A percentile compares a stretch with the other conserved stretches of the same genome.
phyloP scores from a whole-genome alignment of 2,329 filamentous ascomycete genomes.

The Xylariaceae sp. region DNA sequence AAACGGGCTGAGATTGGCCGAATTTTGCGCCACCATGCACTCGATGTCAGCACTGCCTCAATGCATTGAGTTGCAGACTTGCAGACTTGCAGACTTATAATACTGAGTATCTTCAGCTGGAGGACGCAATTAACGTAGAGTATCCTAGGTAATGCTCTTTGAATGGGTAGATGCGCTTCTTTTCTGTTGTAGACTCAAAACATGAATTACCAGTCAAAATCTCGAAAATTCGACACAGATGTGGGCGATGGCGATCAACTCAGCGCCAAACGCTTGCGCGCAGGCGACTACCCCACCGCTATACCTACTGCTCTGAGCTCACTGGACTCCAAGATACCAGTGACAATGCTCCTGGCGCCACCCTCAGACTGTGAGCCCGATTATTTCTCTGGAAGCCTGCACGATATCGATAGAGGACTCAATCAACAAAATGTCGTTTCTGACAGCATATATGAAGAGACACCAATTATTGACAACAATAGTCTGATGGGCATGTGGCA shows the following conservation, averaged over 20 bases:
- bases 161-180: too few relatives aligned
- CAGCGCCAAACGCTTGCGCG: conserved; percentile 1
- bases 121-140: too few relatives aligned
- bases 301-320: not conserved
- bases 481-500: too few relatives aligned
- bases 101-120: too few relatives aligned
- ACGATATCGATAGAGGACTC: not conserved
- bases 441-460: not conserved
- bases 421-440: not conserved
- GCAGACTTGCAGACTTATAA: too few relatives aligned
- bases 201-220: not conserved
- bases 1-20: too few relatives aligned
- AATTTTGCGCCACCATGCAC: not conserved
- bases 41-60: not conserved
- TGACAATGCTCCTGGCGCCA: too few relatives aligned
- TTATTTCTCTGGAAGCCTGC: not conserved
- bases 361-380: not conserved
- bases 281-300: conserved; percentile 1
- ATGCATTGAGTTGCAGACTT: too few relatives aligned
- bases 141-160: too few relatives aligned
- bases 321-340: conserved; percentile 1
- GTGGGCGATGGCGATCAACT: not conserved
- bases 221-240: not conserved
- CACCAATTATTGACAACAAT: too few relatives aligned
- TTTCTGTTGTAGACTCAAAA: too few relatives aligned